Conservation (phyloP, 306 rosid species). For the Corylus avellana region DNA sequence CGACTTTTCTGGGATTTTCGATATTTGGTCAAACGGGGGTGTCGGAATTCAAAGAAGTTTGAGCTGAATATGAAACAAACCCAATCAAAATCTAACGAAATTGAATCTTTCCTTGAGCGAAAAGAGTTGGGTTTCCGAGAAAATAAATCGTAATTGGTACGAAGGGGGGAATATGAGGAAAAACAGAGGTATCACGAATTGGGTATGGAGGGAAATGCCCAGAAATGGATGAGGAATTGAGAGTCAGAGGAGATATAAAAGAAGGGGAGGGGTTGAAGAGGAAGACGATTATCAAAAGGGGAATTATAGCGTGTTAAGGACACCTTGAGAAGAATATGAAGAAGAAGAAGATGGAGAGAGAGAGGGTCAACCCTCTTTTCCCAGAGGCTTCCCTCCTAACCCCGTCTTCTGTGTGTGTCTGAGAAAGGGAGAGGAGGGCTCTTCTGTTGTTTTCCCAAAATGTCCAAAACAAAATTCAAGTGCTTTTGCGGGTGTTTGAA, state of each 20-base stretch:
- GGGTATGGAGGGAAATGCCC: neutral
- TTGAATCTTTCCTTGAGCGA: neutral
- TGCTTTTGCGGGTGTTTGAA: neutral
- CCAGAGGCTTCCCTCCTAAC: conserved; percentile 29
- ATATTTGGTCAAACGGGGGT: neutral
- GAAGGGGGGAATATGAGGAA: too few species aligned
- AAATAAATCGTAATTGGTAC: too few species aligned
- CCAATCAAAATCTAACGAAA: neutral
- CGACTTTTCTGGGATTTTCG: neutral
- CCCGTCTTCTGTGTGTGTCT: too few species aligned
- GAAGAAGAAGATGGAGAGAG: neutral
- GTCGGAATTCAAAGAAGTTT: neutral
- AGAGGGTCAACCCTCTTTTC: conserved; percentile 23
- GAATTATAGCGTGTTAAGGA: conserved; percentile 30
- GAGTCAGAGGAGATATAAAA: neutral
- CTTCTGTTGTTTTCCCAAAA: conserved; percentile 14
- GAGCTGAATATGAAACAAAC: neutral
- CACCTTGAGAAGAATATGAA: conserved; percentile 7
- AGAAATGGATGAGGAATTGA: conserved; percentile 11
- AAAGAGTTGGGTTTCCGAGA: neutral
- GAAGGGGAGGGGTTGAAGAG: conserved; percentile 5
- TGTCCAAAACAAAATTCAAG: conserved; percentile 18
- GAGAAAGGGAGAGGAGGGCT: neutral
- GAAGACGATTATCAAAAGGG: neutral
- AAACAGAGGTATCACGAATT: neutral